Evolutionary conservation across 2,329 filamentous ascomycete genomes (phyloP).

Genomic region (Sarocladium oryzae): DNA sequence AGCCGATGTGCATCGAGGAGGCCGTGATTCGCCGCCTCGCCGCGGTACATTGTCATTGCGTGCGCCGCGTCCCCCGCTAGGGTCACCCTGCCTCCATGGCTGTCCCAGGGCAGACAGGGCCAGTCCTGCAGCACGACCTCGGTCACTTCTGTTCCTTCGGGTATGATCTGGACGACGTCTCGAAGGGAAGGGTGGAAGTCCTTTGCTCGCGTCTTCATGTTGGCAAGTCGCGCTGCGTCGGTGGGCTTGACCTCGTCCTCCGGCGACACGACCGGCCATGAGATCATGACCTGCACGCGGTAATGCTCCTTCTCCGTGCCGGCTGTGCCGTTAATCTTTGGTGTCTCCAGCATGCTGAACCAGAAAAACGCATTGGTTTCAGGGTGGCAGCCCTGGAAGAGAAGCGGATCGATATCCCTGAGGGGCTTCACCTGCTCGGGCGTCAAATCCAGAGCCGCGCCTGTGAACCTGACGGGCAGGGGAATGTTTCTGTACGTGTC

Average conservation of each 20-base stretch:
- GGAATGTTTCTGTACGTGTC: slow-evolving; percentile 22
- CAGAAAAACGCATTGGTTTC: slow-evolving; percentile 43
- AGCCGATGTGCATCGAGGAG: slow-evolving; percentile 29
- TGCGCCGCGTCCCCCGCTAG: slow-evolving; percentile 49
- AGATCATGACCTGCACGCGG: slow-evolving; percentile 37
- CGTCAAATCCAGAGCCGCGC: slow-evolving; percentile 29
- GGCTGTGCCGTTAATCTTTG: slow-evolving; percentile 26
- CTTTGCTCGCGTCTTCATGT: slow-evolving; percentile 31
- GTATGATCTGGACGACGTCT: slow-evolving; percentile 34
- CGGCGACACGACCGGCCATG: slow-evolving; percentile 33
- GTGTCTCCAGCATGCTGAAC: slow-evolving; percentile 39
- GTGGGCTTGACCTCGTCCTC: slow-evolving; percentile 28
- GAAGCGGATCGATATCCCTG: slow-evolving; percentile 42
- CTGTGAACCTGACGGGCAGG: slow-evolving; percentile 31
- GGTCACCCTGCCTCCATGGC: slow-evolving; percentile 34
- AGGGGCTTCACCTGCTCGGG: slow-evolving; percentile 30
- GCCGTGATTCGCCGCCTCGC: slow-evolving; percentile 32
- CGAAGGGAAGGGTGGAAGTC: slow-evolving; percentile 31
- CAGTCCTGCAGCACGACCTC: slow-evolving; percentile 30
- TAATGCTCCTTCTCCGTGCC: slow-evolving; percentile 26
- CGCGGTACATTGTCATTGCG: slow-evolving; percentile 48
- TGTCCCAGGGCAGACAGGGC: slow-evolving; percentile 32
- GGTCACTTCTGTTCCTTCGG: slow-evolving; percentile 27
- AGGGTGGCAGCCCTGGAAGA: slow-evolving; percentile 48
- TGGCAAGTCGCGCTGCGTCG: slow-evolving; percentile 24